Percentiles rank a stretch among this genome's conserved stretches.
Conservation (phyloP, 2,329 filamentous ascomycete genomes). For the Camptophora hylomeconis region DNA sequence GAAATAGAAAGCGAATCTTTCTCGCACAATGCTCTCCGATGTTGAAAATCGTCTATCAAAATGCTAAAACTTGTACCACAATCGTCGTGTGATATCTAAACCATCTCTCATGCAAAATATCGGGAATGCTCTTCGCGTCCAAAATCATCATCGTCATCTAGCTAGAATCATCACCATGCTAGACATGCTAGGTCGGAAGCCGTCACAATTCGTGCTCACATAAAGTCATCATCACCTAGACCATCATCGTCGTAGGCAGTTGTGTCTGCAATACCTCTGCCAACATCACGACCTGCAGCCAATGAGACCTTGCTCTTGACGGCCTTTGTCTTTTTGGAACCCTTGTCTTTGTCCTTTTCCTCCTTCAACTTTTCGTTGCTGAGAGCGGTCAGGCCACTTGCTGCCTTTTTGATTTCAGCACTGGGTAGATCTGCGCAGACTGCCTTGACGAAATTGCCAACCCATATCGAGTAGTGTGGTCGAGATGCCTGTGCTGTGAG, state of each 20-base stretch:
- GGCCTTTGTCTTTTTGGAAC: constrained; percentile 92
- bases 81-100: too few species aligned
- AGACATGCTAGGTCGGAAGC: too few species aligned
- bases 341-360: constrained; percentile 88
- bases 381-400: constrained; percentile 73
- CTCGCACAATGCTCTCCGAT: too few species aligned
- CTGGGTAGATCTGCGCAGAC: constrained; percentile 77
- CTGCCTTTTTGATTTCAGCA: constrained; percentile 93
- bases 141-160: background rate
- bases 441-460: constrained; percentile 81
- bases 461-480: constrained; percentile 77
- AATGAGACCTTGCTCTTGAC: constrained; percentile 87
- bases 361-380: constrained; percentile 98
- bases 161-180: background rate
- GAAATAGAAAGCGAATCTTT: too few species aligned
- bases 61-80: too few species aligned
- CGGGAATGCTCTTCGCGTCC: constrained; percentile 1
- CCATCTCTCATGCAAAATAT: too few species aligned
- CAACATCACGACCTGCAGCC: constrained; percentile 44
- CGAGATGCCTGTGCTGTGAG: constrained; percentile 67
- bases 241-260: constrained; percentile 75
- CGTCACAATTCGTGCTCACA: constrained; percentile 23
- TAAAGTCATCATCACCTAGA: constrained; percentile 49
- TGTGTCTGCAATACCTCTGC: constrained; percentile 52
- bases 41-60: too few species aligned